Conservation (phyloP, 2,329 filamentous ascomycete species). For the Mariannaea sp. region DNA sequence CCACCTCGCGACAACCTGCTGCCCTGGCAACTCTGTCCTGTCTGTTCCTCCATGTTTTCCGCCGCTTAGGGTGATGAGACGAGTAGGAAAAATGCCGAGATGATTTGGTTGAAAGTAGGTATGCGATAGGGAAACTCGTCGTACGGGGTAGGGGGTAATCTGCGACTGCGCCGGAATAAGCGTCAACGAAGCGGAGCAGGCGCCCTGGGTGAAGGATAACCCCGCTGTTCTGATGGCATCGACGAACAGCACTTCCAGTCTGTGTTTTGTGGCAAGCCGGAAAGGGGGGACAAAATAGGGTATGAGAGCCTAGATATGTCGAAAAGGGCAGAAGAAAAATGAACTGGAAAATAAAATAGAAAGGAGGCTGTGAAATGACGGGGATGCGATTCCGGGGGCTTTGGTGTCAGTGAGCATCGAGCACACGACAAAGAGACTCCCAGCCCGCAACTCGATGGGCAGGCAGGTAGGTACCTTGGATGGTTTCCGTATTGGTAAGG, state of each 20-base stretch:
- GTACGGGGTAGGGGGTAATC: too few species aligned
- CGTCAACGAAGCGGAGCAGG: conserved; percentile 19
- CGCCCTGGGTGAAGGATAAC: conserved; percentile 17
- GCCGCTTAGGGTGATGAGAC: conserved; percentile 11
- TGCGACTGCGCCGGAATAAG: conserved; percentile 8
- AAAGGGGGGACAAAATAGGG: neutral
- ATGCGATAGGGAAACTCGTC: too few species aligned
- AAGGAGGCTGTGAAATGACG: conserved; percentile 21
- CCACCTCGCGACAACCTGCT: conserved; percentile 34
- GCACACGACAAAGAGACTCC: conserved; percentile 34
- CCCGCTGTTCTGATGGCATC: conserved; percentile 30
- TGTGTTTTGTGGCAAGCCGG: conserved; percentile 17
- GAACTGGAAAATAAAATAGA: conserved; percentile 5
- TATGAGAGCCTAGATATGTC: neutral
- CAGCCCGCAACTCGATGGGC: conserved; percentile 10
- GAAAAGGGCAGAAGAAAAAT: conserved; percentile 16
- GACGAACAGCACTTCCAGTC: conserved; percentile 16
- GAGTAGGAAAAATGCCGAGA: neutral
- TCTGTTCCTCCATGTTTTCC: conserved; percentile 37
- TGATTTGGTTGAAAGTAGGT: conserved; percentile 7
- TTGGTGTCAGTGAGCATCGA: conserved; percentile 25
- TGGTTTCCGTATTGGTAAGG: too few species aligned
- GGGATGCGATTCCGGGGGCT: conserved; percentile 33
- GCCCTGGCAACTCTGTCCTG: conserved; percentile 35
- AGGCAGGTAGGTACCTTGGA: too few species aligned